Conservation (phyloP, 2,329 filamentous ascomycete species). For the Aspergillus luchuensis region DNA sequence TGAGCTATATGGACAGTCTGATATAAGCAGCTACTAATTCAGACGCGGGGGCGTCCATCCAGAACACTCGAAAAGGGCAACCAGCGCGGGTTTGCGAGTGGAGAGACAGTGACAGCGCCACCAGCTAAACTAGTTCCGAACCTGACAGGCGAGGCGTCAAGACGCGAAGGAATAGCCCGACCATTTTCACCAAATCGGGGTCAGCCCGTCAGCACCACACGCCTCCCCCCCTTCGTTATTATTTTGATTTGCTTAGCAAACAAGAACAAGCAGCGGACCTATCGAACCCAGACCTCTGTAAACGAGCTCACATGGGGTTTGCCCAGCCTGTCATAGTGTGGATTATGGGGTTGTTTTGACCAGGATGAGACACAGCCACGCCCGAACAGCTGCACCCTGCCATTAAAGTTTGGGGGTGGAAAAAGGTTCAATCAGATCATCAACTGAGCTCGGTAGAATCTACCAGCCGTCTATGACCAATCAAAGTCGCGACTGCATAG, state of each 20-base stretch:
- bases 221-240: neutral
- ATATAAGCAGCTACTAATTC: no score
- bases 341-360: slow-evolving; percentile 4
- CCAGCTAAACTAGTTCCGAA: neutral
- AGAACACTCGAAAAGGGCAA: neutral
- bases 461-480: neutral
- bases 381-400: slow-evolving; percentile 1
- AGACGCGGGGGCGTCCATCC: neutral
- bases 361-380: slow-evolving; percentile 16
- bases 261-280: neutral
- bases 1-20: no score
- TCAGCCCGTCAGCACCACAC: neutral
- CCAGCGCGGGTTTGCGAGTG: neutral
- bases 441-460: neutral
- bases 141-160: neutral
- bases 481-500: neutral
- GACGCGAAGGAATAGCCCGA: neutral
- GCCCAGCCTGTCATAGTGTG: slow-evolving; percentile 6
- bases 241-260: neutral
- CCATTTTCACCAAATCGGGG: slow-evolving; percentile 5
- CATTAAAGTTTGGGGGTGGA: neutral
- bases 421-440: slow-evolving; percentile 7
- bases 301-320: neutral
- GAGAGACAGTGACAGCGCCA: neutral
- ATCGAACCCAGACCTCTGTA: neutral